Evolutionary conservation across 2,329 filamentous ascomycete species (phyloP).

Genomic region (Penicillium brevicompactum): DNA sequence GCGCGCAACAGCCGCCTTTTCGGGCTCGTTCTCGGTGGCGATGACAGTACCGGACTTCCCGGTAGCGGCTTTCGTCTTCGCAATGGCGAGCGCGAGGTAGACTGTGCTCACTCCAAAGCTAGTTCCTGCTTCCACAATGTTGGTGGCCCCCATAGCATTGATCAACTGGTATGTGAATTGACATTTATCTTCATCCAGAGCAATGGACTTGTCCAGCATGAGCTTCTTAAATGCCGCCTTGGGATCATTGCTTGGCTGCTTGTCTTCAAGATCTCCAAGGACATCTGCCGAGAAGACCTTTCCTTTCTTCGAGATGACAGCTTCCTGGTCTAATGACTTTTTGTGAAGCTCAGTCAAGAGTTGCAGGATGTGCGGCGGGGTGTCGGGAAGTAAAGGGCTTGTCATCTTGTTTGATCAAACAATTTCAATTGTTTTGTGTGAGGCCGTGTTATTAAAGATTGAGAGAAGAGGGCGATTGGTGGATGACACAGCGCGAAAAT

Average conservation of each 20-base stretch:
- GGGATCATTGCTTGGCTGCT: not conserved
- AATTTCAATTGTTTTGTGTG: not conserved
- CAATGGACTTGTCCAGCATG: conserved; percentile 45
- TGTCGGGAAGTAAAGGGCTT: not conserved
- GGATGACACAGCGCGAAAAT: too few species aligned
- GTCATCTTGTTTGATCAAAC: not conserved
- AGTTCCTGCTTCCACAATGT: conserved; percentile 46
- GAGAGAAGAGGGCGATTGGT: too few species aligned
- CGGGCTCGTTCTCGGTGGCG: conserved; percentile 42
- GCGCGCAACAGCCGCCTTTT: conserved; percentile 35
- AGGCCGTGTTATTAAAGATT: too few species aligned
- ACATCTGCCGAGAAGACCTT: conserved; percentile 25
- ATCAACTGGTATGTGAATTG: conserved; percentile 41
- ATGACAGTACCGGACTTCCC: conserved; percentile 37
- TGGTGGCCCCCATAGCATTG: conserved; percentile 33
- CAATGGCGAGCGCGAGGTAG: conserved; percentile 45
- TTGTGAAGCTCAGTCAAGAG: conserved; percentile 25
- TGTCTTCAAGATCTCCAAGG: conserved; percentile 16
- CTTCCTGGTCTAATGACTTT: conserved; percentile 26
- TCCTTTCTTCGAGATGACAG: conserved; percentile 15
- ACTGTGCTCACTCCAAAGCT: conserved; percentile 48
- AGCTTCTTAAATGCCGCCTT: conserved; percentile 22
- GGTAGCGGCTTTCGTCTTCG: conserved; percentile 22
- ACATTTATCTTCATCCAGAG: conserved; percentile 44
- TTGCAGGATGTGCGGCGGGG: conserved; percentile 18